These are phyloP conservation scores for Vaccinium vitisidaea DNA, from an alignment of 148 eudicot species.

Conservation along the genomic window DNA sequence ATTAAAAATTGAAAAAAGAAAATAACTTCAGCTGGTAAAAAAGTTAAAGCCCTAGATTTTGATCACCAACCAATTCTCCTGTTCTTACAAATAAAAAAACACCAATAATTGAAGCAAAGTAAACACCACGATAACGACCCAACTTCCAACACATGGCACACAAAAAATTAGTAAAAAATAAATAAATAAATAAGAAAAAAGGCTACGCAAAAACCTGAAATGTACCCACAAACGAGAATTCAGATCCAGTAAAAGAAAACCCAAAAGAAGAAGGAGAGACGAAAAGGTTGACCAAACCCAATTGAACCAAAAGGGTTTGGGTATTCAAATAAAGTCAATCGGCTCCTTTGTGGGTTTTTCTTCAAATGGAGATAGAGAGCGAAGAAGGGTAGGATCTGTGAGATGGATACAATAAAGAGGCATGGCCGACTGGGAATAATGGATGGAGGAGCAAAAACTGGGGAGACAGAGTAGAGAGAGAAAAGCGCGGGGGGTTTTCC, in stretches of 20 bases:
- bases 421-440: background rate
- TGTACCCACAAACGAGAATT: constrained; percentile 10
- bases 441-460: background rate
- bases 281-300: constrained; percentile 10
- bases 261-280: background rate
- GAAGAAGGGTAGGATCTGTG: background rate
- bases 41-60: constrained; percentile 7
- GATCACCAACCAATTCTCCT: constrained; percentile 14
- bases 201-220: background rate
- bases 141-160: constrained; percentile 8
- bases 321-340: background rate
- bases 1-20: background rate
- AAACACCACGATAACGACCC: constrained; percentile 21
- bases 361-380: background rate
- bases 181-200: background rate
- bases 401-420: background rate
- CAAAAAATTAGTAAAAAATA: constrained; percentile 3
- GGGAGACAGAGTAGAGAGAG: constrained; percentile 1
- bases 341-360: background rate
- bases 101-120: constrained; percentile 10
- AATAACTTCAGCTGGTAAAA: background rate
- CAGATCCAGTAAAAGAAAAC: constrained; percentile 4
- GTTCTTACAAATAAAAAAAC: background rate
- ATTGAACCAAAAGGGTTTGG: background rate
- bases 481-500: constrained; percentile 10